These are phyloP conservation scores for Ophiostoma quercus DNA, from an alignment of 2,329 filamentous ascomycete species.

Conservation along the genomic window DNA sequence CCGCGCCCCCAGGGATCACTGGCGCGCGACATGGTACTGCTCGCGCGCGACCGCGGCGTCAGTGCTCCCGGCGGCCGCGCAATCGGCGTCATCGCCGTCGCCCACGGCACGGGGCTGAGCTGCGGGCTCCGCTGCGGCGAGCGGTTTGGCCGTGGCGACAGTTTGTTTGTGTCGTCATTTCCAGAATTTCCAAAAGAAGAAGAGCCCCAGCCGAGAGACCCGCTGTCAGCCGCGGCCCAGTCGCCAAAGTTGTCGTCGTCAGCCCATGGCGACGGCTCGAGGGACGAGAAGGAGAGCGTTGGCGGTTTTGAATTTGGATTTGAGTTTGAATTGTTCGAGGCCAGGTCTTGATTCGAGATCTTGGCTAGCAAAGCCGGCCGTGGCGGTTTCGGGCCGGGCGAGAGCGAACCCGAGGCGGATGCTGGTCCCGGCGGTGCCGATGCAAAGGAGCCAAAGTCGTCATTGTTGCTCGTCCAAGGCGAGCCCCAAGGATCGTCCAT, in stretches of 20 bases:
- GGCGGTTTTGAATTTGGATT: slow-evolving; percentile 30
- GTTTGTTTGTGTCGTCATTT: slow-evolving; percentile 25
- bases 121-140: slow-evolving; percentile 20
- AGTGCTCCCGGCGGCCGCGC: slow-evolving; percentile 16
- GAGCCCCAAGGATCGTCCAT: slow-evolving; percentile 63
- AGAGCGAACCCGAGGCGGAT: neutral
- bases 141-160: slow-evolving; percentile 33
- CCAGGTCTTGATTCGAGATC: slow-evolving; percentile 15
- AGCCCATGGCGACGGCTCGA: slow-evolving; percentile 39
- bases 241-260: slow-evolving; percentile 39
- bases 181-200: neutral
- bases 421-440: neutral
- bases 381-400: slow-evolving; percentile 38
- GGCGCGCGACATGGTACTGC: neutral
- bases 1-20: slow-evolving; percentile 1
- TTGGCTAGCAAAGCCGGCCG: slow-evolving; percentile 39
- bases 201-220: slow-evolving; percentile 8
- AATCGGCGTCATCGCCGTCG: slow-evolving; percentile 24
- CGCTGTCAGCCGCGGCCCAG: slow-evolving; percentile 35
- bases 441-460: slow-evolving; percentile 1
- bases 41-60: slow-evolving; percentile 1
- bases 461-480: slow-evolving; percentile 44
- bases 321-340: slow-evolving; percentile 26
- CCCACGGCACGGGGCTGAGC: slow-evolving; percentile 40
- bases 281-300: slow-evolving; percentile 25